These are phyloP conservation scores for Cephalotrichum gorgonifer DNA, from an alignment of 2,329 filamentous ascomycete genomes.

Conservation along the genomic window DNA sequence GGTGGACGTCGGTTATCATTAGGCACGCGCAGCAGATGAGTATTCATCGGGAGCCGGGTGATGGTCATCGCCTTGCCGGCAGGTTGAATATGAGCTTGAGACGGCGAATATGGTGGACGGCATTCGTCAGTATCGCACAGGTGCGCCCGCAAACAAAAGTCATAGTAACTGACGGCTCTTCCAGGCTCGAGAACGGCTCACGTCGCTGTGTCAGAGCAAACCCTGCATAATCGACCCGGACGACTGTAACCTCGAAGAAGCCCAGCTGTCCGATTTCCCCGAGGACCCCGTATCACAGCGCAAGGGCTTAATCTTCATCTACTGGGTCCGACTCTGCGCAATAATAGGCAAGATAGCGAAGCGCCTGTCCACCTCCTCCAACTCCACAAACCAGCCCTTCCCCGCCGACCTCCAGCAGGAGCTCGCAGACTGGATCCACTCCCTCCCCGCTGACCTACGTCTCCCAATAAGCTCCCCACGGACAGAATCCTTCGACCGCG, in stretches of 20 bases:
- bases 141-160: no score
- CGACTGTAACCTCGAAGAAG: conserved; percentile 27
- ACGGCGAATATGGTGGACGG: conserved; percentile 30
- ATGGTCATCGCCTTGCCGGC: conserved; percentile 11
- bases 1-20: conserved; percentile 33
- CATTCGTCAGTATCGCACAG: conserved; percentile 19
- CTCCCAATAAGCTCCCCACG: conserved; percentile 18
- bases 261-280: conserved; percentile 26
- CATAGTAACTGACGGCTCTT: not conserved
- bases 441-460: conserved; percentile 20
- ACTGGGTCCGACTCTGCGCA: conserved; percentile 28
- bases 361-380: conserved; percentile 17
- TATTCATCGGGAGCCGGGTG: conserved; percentile 25
- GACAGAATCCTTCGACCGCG: conserved; percentile 23
- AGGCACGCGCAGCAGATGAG: conserved; percentile 32
- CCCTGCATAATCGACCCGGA: conserved; percentile 30
- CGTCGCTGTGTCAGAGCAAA: conserved; percentile 30
- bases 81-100: conserved; percentile 16
- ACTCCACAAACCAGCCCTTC: conserved; percentile 7
- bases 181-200: conserved; percentile 24
- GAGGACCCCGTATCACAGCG: conserved; percentile 16
- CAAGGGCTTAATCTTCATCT: conserved; percentile 27
- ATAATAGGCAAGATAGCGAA: conserved; percentile 29
- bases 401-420: conserved; percentile 19
- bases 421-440: conserved; percentile 22